Evolutionary conservation across 495 filamentous ascomycete species (phyloP), one percentile per base, ranked within the genome.

Genomic region (Penicillium silybi): DNA sequence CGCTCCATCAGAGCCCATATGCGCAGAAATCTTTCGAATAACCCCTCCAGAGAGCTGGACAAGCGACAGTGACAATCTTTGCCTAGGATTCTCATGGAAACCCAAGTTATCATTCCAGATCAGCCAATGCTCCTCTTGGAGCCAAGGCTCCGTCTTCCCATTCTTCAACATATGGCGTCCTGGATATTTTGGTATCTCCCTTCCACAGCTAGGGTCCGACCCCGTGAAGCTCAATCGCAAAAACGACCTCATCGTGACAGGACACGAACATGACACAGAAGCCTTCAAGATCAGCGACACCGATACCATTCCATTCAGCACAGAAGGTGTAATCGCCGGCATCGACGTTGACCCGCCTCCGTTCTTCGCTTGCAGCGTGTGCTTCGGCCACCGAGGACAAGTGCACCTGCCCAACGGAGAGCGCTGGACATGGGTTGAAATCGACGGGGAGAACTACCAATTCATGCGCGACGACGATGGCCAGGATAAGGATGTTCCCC

Each of bases 81-180:
- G 46, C 25, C 17, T 48, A 22, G 9, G 9, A 32, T 15, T 32
- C 46, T 20, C 13, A 1, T 41, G 2, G 10, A 11, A 41, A n/a
- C 46, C 46, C 4, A 20, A 22, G 18, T 13, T 48, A 3, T 48
- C n/a, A 6, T 39, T 39, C 13, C 46, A 48, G 19, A 35, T 48
- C 6, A 22, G n/a, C 0, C 35, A 48, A 41, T 27, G 22, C n/a
- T 19, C 35, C 27, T 41, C 22, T 17, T 41, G 46, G 46, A 48
- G 15, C 16, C 20, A 41, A 9, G 8, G 15, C 19, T 26, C 25
- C n/a, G 18, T 25, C 10, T 41, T 26, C 15, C n/a, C 8, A 13
- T 11, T 2, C 3, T 48, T 48, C 46, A 48, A 48, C 16, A 19
- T 48, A 22, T 48, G 46, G 46, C 22, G 46, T 29, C 46, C 46